Conservation (phyloP, 2,329 filamentous ascomycete species). For the Fusarium humuli region DNA sequence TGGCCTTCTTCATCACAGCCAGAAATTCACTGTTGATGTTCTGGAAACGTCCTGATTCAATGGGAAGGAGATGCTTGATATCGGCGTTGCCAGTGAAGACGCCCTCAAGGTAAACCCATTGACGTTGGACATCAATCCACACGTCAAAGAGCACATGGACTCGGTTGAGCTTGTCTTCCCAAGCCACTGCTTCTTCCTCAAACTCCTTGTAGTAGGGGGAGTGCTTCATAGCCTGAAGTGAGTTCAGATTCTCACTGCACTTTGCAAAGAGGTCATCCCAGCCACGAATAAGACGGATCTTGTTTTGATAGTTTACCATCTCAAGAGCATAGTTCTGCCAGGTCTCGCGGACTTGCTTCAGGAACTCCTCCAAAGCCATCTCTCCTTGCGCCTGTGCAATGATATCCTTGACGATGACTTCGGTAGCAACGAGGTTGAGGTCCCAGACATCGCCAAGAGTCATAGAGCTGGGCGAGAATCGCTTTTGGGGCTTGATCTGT, state of each 20-base stretch:
- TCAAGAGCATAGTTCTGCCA: slow-evolving; percentile 97
- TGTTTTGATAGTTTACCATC: slow-evolving; percentile 96
- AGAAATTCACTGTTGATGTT: slow-evolving; percentile 99
- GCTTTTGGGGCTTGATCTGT: slow-evolving; percentile 88
- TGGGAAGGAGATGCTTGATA: slow-evolving; percentile 96
- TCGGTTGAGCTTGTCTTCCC: slow-evolving; percentile 98
- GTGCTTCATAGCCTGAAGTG: slow-evolving; percentile 97
- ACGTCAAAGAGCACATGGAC: slow-evolving; percentile 98
- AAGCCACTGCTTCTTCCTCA: slow-evolving; percentile 93
- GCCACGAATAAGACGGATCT: slow-evolving; percentile 94
- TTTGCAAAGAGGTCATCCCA: slow-evolving; percentile 99
- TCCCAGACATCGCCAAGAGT: slow-evolving; percentile 99
- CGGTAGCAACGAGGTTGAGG: slow-evolving; percentile 87
- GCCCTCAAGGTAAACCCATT: slow-evolving; percentile 99
- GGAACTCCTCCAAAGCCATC: slow-evolving; percentile 97
- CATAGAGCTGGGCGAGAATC: slow-evolving; percentile 94
- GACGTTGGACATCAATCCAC: slow-evolving; percentile 99
- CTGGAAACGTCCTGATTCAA: slow-evolving; percentile 96
- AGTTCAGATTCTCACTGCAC: slow-evolving; percentile 98
- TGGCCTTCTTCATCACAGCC: slow-evolving; percentile 99
- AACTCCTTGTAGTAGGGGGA: slow-evolving; percentile 99
- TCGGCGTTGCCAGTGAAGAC: slow-evolving; percentile 99
- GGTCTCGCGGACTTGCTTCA: slow-evolving; percentile 94
- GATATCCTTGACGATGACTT: slow-evolving; percentile 89
- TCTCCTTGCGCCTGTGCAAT: slow-evolving; percentile 97